Conservation (phyloP, 2,329 filamentous ascomycete species). For the Trichophyton schoenleinii region DNA sequence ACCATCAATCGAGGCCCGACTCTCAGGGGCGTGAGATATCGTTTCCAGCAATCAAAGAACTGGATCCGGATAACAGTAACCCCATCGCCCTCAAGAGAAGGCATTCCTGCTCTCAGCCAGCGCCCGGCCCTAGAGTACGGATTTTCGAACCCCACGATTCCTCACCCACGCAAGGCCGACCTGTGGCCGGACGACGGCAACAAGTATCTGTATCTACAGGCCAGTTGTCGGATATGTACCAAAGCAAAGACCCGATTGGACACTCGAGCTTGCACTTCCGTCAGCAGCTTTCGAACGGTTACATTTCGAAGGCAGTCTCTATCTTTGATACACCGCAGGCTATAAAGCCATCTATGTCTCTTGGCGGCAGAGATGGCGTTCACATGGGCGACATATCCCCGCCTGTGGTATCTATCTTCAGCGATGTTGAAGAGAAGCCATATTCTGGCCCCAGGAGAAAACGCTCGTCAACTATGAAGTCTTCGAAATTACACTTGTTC, state of each 20-base stretch:
- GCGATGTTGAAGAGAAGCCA: background rate
- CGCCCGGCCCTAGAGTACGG: slow-evolving; percentile 15
- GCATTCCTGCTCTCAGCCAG: slow-evolving; percentile 31
- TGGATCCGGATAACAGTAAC: slow-evolving; percentile 8
- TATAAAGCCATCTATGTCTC: background rate
- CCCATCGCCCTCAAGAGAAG: slow-evolving; percentile 19
- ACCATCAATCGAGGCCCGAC: slow-evolving; percentile 19
- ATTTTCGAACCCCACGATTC: slow-evolving; percentile 9
- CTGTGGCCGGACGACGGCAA: background rate
- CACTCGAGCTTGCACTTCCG: slow-evolving; percentile 6
- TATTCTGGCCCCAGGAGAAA: background rate
- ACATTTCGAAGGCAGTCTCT: slow-evolving; percentile 6
- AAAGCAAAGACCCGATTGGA: background rate
- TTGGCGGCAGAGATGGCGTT: background rate
- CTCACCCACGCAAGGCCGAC: background rate
- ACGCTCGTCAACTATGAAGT: slow-evolving; percentile 13
- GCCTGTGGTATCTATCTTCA: background rate
- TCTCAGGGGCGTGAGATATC: slow-evolving; percentile 11
- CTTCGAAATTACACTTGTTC: background rate
- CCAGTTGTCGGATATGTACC: background rate
- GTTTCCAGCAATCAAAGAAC: slow-evolving; percentile 14
- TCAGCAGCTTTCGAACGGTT: slow-evolving; percentile 9
- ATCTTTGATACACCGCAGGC: slow-evolving; percentile 6
- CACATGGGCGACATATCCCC: background rate
- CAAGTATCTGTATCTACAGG: background rate